Percentiles rank a stretch among this genome's conserved stretches.
Evolutionary conservation across 164 flowering plant species (phyloP).

Genomic region (Annona squamosa): DNA sequence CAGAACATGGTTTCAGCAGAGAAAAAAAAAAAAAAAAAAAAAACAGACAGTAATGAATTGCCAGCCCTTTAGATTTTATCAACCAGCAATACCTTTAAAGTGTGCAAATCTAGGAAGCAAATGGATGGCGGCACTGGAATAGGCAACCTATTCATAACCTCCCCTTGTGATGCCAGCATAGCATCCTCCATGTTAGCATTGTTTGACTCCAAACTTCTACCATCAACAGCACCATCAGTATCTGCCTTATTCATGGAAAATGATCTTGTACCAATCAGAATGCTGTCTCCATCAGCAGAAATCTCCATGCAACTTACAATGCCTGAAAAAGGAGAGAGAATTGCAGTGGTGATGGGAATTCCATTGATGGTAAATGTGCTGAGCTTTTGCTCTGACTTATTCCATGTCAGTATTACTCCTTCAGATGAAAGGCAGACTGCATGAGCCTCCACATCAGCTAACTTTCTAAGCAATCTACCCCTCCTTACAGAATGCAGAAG

Average conservation of each 20-base stretch:
- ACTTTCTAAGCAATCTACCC: conserved; percentile 73
- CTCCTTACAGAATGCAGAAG: conserved; percentile 74
- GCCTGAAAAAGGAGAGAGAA: conserved; percentile 38
- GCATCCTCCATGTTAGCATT: conserved; percentile 11
- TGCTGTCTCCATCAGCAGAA: conserved; percentile 65
- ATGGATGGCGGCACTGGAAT: conserved; percentile 55
- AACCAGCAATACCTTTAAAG: conserved; percentile 50
- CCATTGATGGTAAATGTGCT: conserved; percentile 77
- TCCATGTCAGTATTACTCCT: conserved; percentile 83
- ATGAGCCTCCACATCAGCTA: conserved; percentile 69
- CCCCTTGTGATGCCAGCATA: conserved; percentile 20
- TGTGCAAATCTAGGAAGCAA: conserved; percentile 71
- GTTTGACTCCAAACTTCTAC: conserved; percentile 9
- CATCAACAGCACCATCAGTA: conserved; percentile 23
- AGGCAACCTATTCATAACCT: conserved; percentile 28
- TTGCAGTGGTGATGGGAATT: conserved; percentile 44
- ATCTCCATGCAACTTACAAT: conserved; percentile 83
- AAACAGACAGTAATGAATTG: background rate
- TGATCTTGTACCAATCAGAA: conserved; percentile 60
- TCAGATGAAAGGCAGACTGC: conserved; percentile 63
- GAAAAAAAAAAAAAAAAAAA: background rate
- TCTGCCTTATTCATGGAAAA: conserved; percentile 13
- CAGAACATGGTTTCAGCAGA: background rate
- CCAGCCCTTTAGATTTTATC: background rate
- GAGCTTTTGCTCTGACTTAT: conserved; percentile 39